Evolutionary conservation across 1,284 basidiomycete genomes (phyloP).

Genomic region (Peniophora sp.): DNA sequence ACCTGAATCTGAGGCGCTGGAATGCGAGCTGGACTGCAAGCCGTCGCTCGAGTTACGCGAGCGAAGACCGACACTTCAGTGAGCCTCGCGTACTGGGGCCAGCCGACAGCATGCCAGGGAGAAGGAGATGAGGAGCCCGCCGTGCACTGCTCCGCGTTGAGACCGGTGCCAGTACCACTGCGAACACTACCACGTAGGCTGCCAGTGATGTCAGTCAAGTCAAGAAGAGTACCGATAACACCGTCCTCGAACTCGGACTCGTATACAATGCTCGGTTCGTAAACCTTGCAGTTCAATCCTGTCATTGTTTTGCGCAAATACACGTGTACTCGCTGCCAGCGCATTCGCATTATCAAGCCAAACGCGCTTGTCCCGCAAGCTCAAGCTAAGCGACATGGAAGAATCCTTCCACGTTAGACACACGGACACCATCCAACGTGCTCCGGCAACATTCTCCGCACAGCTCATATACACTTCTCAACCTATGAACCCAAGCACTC

Average conservation of each 20-base stretch:
- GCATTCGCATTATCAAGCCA: too few species aligned
- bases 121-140: background rate
- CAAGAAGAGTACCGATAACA: conserved; percentile 8
- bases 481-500: conserved; percentile 35
- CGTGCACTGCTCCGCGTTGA: too few species aligned
- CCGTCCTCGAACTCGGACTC: conserved; percentile 32
- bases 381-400: conserved; percentile 54
- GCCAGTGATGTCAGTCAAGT: background rate
- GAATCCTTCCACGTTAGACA: conserved; percentile 44
- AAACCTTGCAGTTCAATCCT: too few species aligned
- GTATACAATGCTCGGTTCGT: conserved; percentile 21
- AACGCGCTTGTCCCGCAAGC: conserved; percentile 48
- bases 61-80: conserved; percentile 57
- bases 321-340: too few species aligned
- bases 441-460: conserved; percentile 34
- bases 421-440: conserved; percentile 32
- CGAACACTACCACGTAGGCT: background rate
- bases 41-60: conserved; percentile 10
- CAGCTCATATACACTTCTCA: conserved; percentile 46
- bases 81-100: conserved; percentile 35
- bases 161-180: background rate
- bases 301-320: too few species aligned
- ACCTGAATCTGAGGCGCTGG: conserved; percentile 9
- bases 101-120: background rate
- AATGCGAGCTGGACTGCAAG: background rate